Conservation (phyloP, 1,284 basidiomycete species). For the Calocybe gambosa region DNA sequence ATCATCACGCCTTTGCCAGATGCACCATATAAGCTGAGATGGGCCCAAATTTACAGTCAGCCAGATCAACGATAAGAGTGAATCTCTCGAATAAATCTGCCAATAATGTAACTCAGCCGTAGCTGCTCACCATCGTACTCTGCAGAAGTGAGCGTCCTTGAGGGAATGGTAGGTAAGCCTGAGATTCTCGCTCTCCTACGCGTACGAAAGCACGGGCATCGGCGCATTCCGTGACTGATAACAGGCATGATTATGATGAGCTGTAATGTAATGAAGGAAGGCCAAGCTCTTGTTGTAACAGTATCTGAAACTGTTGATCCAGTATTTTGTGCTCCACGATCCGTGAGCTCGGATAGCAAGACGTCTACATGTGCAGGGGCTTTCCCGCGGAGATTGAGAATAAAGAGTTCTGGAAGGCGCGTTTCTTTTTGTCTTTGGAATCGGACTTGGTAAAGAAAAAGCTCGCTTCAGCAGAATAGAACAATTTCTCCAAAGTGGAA, state of each 20-base stretch:
- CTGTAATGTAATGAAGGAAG: conserved; percentile 22
- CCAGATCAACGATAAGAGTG: conserved; percentile 19
- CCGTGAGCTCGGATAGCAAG: neutral
- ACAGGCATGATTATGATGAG: conserved; percentile 17
- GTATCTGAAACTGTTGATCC: neutral
- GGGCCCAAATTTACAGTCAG: conserved; percentile 21
- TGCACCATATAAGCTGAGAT: conserved; percentile 21
- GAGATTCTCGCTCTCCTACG: conserved; percentile 23
- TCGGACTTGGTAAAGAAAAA: conserved; percentile 16
- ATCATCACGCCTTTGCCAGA: conserved; percentile 9
- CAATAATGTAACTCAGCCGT: conserved; percentile 21
- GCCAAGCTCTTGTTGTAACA: conserved; percentile 22
- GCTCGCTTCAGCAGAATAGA: no score
- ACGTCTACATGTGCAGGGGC: conserved; percentile 20
- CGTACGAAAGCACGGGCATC: conserved; percentile 16
- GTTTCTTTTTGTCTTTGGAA: conserved; percentile 22
- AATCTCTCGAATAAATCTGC: conserved; percentile 18
- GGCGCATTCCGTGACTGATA: conserved; percentile 13
- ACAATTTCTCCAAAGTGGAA: no score
- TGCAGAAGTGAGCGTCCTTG: conserved; percentile 20
- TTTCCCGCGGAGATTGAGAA: conserved; percentile 22
- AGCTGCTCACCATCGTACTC: conserved; percentile 10
- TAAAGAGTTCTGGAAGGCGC: conserved; percentile 19
- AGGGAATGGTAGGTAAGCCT: conserved; percentile 19
- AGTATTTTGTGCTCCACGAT: neutral